Conservation (phyloP, 805 yeast genomes). For the Candida pseudoglaebosa region DNA sequence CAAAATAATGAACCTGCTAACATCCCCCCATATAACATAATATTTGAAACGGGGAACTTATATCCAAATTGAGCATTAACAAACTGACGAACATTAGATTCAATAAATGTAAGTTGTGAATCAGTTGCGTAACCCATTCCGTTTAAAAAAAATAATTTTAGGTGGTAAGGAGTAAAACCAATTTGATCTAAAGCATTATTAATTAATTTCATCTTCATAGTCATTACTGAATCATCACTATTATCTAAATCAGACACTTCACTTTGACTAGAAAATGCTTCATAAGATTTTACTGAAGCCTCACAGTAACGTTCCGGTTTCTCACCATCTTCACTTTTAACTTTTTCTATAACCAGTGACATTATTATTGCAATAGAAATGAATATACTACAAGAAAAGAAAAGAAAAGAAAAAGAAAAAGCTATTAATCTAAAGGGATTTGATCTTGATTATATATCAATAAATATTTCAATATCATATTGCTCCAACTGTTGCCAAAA, state of each 20-base stretch:
- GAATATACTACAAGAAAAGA: too few relatives aligned
- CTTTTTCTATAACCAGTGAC: too few relatives aligned
- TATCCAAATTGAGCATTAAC: slow-evolving; percentile 26
- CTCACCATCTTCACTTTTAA: too few relatives aligned
- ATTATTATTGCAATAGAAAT: too few relatives aligned
- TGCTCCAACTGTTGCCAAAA: too few relatives aligned
- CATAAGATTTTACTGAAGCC: too few relatives aligned
- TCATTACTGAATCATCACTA: slow-evolving; percentile 30
- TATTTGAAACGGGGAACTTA: slow-evolving; percentile 22
- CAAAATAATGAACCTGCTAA: slow-evolving; percentile 51
- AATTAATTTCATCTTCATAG: slow-evolving; percentile 40
- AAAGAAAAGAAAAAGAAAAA: too few relatives aligned
- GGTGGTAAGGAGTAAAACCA: slow-evolving; percentile 39
- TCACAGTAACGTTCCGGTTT: too few relatives aligned
- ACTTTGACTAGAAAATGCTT: slow-evolving; percentile 9
- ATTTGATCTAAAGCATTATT: slow-evolving; percentile 58
- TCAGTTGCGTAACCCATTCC: slow-evolving; percentile 38
- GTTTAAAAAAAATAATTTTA: slow-evolving; percentile 29
- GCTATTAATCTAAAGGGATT: too few relatives aligned
- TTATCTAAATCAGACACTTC: slow-evolving; percentile 17
- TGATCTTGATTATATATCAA: too few relatives aligned
- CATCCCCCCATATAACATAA: slow-evolving; percentile 37
- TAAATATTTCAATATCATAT: too few relatives aligned
- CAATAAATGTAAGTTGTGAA: slow-evolving; percentile 23
- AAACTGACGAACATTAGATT: slow-evolving; percentile 20